Base-by-base conservation (phyloP, 1,284 basidiomycete species). In the Quambalaria eucalypti region DNA sequence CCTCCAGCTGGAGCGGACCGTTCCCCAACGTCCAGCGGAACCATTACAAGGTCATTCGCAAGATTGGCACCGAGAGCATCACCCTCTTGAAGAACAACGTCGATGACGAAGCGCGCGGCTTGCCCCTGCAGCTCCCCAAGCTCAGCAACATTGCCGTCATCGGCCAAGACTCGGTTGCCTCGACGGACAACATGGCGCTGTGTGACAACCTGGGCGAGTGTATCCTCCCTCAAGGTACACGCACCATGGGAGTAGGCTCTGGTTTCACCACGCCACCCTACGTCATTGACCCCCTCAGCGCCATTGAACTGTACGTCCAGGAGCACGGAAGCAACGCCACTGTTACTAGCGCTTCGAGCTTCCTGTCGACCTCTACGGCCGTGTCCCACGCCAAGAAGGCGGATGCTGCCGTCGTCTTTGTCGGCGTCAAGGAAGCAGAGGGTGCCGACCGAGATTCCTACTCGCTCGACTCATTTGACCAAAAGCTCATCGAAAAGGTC, bases 401-500 rank as follows among this genome's bases (percentile, higher is more conserved):
- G 4, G 76, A 79, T 30, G 68, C 76, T 23, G 82, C 83, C 0
- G 78, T 85, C 42, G 84, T 86, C 4, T 84, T 85, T 68, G 82
- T 81, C 29, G 84, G 83, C 52, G 36, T n/a, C n/a, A n/a, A n/a
- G n/a, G n/a, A n/a, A n/a, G 87, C 87, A 61, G 79, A 80, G 53
- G 84, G 84, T 46, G 28, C 36, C 19, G 87, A 90, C 69, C 78
- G 80, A 47, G 86, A 86, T 59, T 87, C 89, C 76, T 76, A 89
- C 44, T 86, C 85, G 0, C 82, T 86, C 0, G 89, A 87, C 87
- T 79, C n/a, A n/a, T n/a, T n/a, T n/a, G n/a, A 87, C 2, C 86
- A 89, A 33, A 47, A 56, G 16, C 56, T 68, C 9, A 58, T 68
- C 59, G 55, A 64, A 28, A 55, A 56, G 10, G 64, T 68, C 1